A percentile compares a stretch with the other conserved stretches of the same genome.
phyloP scores from a whole-genome alignment of 2,329 filamentous ascomycete genomes.

The Ceratocystis albifundus region DNA sequence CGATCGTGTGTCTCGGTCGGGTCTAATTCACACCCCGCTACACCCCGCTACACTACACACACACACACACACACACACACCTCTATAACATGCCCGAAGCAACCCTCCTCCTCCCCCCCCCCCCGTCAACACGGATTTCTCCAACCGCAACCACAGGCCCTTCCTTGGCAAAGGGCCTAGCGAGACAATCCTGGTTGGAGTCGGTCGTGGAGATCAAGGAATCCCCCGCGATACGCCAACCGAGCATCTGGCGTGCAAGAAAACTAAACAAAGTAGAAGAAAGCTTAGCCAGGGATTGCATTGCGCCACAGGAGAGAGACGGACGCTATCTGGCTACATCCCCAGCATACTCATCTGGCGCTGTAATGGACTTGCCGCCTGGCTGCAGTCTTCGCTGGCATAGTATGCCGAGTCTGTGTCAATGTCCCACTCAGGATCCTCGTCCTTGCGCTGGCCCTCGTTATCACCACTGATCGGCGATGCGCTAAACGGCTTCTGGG shows the following conservation, averaged over 20 bases:
- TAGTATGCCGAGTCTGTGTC: constrained; percentile 71
- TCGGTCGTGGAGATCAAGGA: too few relatives aligned
- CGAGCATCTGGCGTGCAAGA: too few relatives aligned
- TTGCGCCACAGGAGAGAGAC: too few relatives aligned
- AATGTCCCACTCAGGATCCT: constrained; percentile 73
- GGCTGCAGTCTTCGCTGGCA: constrained; percentile 61
- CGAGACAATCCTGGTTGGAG: too few relatives aligned
- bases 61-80: constrained; percentile 25
- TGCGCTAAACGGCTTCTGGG: constrained; percentile 79
- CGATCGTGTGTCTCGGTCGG: constrained; percentile 9
- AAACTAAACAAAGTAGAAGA: too few relatives aligned
- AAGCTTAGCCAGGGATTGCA: too few relatives aligned
- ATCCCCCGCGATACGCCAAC: too few relatives aligned
- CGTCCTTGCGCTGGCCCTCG: constrained; percentile 25
- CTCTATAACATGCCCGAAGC: too few relatives aligned
- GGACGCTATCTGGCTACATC: constrained; percentile 33
- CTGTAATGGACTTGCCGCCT: constrained; percentile 53
- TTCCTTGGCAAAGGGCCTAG: too few relatives aligned
- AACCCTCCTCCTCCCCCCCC: too few relatives aligned
- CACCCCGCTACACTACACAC: background rate
- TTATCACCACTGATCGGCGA: constrained; percentile 37
- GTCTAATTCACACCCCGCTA: background rate
- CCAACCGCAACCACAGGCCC: too few relatives aligned
- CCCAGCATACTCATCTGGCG: constrained; percentile 64
- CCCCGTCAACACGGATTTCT: too few relatives aligned